A percentile compares a stretch with the other conserved stretches of the same genome.
Evolutionary conservation across 768 basidiomycete species (phyloP).

Genomic region (Leccinum barrowsii): DNA sequence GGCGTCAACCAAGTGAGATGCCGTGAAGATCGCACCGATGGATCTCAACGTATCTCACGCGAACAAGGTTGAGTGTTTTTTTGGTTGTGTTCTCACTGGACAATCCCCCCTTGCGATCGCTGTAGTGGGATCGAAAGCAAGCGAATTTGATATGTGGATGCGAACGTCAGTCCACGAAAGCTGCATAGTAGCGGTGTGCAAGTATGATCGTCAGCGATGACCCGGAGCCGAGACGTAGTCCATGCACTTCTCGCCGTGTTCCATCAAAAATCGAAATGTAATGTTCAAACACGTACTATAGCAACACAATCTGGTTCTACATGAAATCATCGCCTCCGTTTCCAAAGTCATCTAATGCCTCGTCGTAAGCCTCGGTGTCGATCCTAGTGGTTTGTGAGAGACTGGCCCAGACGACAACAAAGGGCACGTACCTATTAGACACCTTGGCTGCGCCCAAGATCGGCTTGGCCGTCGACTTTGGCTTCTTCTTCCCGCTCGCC

Average conservation of each 20-base stretch:
- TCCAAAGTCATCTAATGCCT: constrained; percentile 87
- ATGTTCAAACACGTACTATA: constrained; percentile 13
- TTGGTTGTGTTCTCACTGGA: constrained; percentile 77
- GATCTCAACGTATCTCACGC: constrained; percentile 92
- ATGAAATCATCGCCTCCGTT: constrained; percentile 81
- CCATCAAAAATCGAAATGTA: not conserved
- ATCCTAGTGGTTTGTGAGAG: constrained; percentile 44
- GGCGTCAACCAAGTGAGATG: constrained; percentile 86
- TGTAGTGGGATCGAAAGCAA: constrained; percentile 90
- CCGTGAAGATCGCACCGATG: constrained; percentile 61
- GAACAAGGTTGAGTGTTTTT: constrained; percentile 91
- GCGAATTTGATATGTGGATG: constrained; percentile 91
- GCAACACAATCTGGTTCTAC: constrained; percentile 44
- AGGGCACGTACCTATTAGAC: constrained; percentile 49
- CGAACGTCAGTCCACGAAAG: constrained; percentile 79
- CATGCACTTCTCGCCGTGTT: not conserved
- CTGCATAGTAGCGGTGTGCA: constrained; percentile 55
- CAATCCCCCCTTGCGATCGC: constrained; percentile 92
- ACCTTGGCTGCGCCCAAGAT: constrained; percentile 69
- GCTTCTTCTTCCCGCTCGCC: constrained; percentile 87
- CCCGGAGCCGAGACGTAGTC: not conserved
- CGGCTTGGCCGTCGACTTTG: constrained; percentile 68
- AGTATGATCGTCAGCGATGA: constrained; percentile 64
- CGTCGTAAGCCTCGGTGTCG: constrained; percentile 81
- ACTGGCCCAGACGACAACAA: constrained; percentile 2